Conservation (phyloP, 2,329 filamentous ascomycete species). For the Emmonsiellopsis sp. region DNA sequence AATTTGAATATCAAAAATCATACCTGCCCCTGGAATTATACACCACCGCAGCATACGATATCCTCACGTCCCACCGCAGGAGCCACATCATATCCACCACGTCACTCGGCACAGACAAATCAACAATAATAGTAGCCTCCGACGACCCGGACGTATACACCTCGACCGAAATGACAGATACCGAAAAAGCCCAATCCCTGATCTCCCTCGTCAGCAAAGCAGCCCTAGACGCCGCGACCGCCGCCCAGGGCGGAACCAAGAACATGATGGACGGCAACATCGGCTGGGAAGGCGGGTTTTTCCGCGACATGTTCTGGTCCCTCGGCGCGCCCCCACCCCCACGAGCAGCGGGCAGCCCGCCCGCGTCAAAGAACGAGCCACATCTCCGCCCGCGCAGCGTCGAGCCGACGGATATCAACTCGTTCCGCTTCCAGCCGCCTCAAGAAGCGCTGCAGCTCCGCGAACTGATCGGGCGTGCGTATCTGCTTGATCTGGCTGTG, state of each 20-base stretch:
- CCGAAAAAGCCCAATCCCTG: constrained; percentile 60
- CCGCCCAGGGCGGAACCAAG: constrained; percentile 1
- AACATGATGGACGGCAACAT: constrained; percentile 57
- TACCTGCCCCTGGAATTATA: constrained; percentile 71
- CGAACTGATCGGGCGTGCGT: constrained; percentile 68
- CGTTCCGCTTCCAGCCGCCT: constrained; percentile 20
- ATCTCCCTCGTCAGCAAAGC: constrained; percentile 72
- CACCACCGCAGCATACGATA: constrained; percentile 47
- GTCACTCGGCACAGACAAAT: constrained; percentile 24
- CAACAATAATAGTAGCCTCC: constrained; percentile 57
- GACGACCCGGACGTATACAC: constrained; percentile 72
- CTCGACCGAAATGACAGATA: constrained; percentile 49
- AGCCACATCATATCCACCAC: constrained; percentile 30
- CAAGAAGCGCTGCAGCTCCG: constrained; percentile 53
- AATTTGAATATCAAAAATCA: constrained; percentile 65
- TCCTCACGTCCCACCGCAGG: constrained; percentile 40
- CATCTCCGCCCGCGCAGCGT: constrained; percentile 4
- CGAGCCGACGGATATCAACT: neutral
- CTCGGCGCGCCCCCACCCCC: constrained; percentile 49
- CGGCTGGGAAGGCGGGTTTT: constrained; percentile 87
- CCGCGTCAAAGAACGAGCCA: constrained; percentile 13
- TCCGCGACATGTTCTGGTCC: constrained; percentile 70
- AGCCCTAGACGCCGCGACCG: constrained; percentile 29
- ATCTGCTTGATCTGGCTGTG: constrained; percentile 71
- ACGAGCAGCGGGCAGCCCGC: constrained; percentile 25